Evolutionary conservation across 108 stramenopile genomes (phyloP), one percentile per base, ranked within the genome.

Genomic region (Nitzschia palea): DNA sequence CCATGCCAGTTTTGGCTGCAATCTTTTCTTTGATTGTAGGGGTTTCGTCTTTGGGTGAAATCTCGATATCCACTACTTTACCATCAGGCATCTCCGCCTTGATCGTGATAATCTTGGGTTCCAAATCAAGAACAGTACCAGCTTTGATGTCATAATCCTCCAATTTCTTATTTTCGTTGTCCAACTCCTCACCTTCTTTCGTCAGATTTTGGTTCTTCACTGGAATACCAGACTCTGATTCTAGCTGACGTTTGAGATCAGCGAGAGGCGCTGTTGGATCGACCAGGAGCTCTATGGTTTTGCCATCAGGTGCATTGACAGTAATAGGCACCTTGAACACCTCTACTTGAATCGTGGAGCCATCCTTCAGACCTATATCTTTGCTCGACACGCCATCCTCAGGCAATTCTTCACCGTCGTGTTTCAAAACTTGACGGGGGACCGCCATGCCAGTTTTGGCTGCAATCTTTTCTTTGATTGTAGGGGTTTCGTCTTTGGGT

Each of bases 221-320:
- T 26, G 70, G 23, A 43, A 71, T 63, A 15, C 70, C 70, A 33
- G 70, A 51, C n/a, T 71, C 62, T 63, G 62, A 45, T 14, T 63
- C 62, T 0, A 63, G 47, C 47, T 48, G 27, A 14, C 22, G 8
- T 52, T 66, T 66, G 34, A 66, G 25, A 27, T 33, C 31, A 5
- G 18, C 14, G 9, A 66, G 51, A 30, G 17, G 23, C 9, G 53
- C 65, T 27, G 52, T 40, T 17, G 65, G 65, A 30, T 66, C 65
- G 22, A 66, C 44, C 1, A 14, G 12, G 20, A 54, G 8, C 51
- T 66, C 36, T 15, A 66, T 66, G 1, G 12, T 20, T 25, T 53
- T 66, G 8, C 65, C 65, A 66, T 66, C 65, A 34, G 35, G 36
- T 15, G 12, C 26, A n/a, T 66, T 54, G 3, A 66, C 65, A 54